phyloP scores from a whole-genome alignment of 2,329 filamentous ascomycete genomes.

The Botrytis fragariae region DNA sequence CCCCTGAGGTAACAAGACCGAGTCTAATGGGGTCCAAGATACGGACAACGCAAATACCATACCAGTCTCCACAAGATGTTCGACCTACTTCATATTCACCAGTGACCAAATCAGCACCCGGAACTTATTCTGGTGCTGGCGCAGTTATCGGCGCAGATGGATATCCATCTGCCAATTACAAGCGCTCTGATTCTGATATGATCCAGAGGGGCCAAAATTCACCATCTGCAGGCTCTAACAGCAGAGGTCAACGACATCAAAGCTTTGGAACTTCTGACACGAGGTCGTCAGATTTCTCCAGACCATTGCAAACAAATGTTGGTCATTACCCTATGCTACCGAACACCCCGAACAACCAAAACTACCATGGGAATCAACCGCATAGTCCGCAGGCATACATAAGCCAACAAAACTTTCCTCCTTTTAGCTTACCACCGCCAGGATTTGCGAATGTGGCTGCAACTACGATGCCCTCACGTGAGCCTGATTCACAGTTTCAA shows the following conservation, averaged over 20 bases:
- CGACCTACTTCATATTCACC: constrained; percentile 36
- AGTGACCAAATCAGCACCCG: constrained; percentile 31
- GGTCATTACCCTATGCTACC: constrained; percentile 53
- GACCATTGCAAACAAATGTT: constrained; percentile 49
- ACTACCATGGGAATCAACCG: constrained; percentile 43
- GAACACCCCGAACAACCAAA: constrained; percentile 50
- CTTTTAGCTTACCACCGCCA: constrained; percentile 61
- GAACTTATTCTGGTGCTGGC: constrained; percentile 32
- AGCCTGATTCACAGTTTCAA: constrained; percentile 34
- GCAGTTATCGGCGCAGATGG: constrained; percentile 33
- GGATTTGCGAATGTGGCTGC: constrained; percentile 50
- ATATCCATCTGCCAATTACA: constrained; percentile 31
- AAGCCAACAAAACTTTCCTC: constrained; percentile 58
- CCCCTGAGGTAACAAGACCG: constrained; percentile 37
- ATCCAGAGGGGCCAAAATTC: constrained; percentile 30
- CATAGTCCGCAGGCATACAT: constrained; percentile 52
- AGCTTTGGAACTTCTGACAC: constrained; percentile 37
- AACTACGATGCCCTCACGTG: constrained; percentile 35
- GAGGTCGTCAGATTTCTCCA: constrained; percentile 42
- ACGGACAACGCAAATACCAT: constrained; percentile 34
- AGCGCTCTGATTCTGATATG: constrained; percentile 37
- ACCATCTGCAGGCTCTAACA: constrained; percentile 23
- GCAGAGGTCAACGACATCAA: constrained; percentile 31
- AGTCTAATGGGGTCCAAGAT: constrained; percentile 31
- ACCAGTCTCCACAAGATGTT: constrained; percentile 37